A percentile compares a stretch with the other conserved stretches of the same genome.
Conservation (phyloP, 2,329 filamentous ascomycete species). For the Gaeumannomyces sp. region DNA sequence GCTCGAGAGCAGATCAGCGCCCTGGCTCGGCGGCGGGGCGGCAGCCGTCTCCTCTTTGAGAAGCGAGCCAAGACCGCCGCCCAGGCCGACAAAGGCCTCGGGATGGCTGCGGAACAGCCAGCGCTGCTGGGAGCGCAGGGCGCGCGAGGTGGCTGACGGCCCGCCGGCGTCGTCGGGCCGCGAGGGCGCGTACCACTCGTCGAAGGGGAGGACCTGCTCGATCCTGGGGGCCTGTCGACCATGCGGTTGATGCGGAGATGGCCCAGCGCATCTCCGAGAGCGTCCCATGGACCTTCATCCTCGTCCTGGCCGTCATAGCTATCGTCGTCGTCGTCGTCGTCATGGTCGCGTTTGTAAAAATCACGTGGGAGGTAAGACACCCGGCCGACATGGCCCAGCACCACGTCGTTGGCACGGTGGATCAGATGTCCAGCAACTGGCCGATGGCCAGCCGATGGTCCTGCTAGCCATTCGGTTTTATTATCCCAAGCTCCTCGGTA, state of each 20-base stretch:
- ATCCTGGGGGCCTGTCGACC: conserved; percentile 16
- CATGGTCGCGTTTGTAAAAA: conserved; percentile 15
- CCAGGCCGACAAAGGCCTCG: conserved; percentile 38
- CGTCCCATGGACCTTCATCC: background rate
- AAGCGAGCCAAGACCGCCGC: conserved; percentile 22
- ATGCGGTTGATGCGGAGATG: conserved; percentile 13
- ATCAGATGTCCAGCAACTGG: background rate
- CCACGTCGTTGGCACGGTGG: conserved; percentile 37
- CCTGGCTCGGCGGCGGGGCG: conserved; percentile 12
- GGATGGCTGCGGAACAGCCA: conserved; percentile 48
- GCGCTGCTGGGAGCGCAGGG: conserved; percentile 29
- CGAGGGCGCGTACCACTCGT: conserved; percentile 21
- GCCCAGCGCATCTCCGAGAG: conserved; percentile 5
- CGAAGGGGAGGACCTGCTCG: conserved; percentile 21
- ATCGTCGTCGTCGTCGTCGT: conserved; percentile 28
- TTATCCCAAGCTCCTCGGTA: conserved; percentile 2
- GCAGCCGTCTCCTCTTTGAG: conserved; percentile 31
- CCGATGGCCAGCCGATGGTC: conserved; percentile 4
- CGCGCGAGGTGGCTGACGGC: conserved; percentile 6
- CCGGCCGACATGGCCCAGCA: conserved; percentile 47
- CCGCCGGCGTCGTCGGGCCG: conserved; percentile 3
- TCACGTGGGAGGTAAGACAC: conserved; percentile 32
- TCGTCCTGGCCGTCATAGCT: background rate
- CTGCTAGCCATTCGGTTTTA: conserved; percentile 21
- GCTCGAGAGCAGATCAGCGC: conserved; percentile 12